phyloP scores from a whole-genome alignment of 164 flowering plant genomes.

The Tetracentron sinense region DNA sequence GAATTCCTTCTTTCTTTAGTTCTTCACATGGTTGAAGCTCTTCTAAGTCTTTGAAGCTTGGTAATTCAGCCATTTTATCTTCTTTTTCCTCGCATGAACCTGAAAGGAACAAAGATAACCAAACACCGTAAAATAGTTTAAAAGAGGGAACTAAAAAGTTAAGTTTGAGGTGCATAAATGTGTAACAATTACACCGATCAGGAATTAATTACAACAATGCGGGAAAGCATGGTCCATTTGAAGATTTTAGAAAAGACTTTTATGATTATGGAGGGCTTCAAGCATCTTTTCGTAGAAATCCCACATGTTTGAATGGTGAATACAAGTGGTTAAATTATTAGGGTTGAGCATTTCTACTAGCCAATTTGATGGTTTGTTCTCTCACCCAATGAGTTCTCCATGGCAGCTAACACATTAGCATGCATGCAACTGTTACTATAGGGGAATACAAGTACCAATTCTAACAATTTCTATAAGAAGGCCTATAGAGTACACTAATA shows the following conservation, averaged over 20 bases:
- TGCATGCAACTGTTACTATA: conserved; percentile 5
- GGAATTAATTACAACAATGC: conserved; percentile 23
- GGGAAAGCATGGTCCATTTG: conserved; percentile 20
- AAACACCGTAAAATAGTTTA: too few relatives aligned
- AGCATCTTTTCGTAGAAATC: conserved; percentile 7
- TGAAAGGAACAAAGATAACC: too few relatives aligned
- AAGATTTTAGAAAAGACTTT: conserved; percentile 15
- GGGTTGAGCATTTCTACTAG: conserved; percentile 9
- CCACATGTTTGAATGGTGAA: conserved; percentile 14
- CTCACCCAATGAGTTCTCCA: conserved; percentile 12
- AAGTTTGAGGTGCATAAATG: too few relatives aligned
- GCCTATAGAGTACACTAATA: too few relatives aligned
- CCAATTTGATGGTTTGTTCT: conserved; percentile 11
- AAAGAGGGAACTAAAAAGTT: too few relatives aligned
- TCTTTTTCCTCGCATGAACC: too few relatives aligned
- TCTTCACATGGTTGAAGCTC: too few relatives aligned
- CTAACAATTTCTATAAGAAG: conserved; percentile 10
- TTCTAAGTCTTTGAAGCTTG: too few relatives aligned
- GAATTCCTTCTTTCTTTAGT: too few relatives aligned
- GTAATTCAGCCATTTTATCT: too few relatives aligned
- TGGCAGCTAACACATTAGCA: conserved; percentile 15
- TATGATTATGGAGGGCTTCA: conserved; percentile 16
- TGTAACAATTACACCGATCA: too few relatives aligned
- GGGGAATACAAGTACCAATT: conserved; percentile 11
- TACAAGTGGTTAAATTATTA: conserved; percentile 11